Base-by-base conservation (phyloP, 1,284 basidiomycete genomes). In the Amylostereum areolatum region DNA sequence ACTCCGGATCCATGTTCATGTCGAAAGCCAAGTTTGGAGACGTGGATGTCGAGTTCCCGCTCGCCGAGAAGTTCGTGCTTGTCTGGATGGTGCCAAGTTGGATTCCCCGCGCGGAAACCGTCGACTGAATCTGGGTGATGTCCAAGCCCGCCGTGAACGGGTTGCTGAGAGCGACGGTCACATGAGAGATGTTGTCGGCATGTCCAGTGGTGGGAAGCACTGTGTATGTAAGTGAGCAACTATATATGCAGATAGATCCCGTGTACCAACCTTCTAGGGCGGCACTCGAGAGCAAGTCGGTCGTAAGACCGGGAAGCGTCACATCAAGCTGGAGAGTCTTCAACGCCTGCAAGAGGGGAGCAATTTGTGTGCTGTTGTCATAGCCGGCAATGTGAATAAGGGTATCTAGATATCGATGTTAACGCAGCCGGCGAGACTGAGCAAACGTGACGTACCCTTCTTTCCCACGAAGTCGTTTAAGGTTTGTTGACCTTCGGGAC, bases 1-100 rank as follows among this genome's bases (percentile, higher is more conserved):
- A 69, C n/a, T 78, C 65, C 25, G 85, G 87, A 56, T 87, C 82
- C 53, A 85, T 75, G 62, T 89, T 89, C 73, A 90, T 74, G 57
- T 79, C 67, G 42, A 91, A 66, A 48, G 80, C 66, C 50, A 90
- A 65, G 5, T 62, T 61, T 3, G 87, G 85, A 9, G 84, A 87
- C 32, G 70, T 66, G 2, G 79, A 83, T 3, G 73, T 77, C 4
- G 72, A 64, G 50, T 81, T 80, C 11, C 83, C 81, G 5, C 70
- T 59, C 0, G 78, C 72, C 9, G 62, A 60, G 58, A 89, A 87
- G 54, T 76, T 71, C 0, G 77, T 79, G 8, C 67, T 58, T 10
- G 77, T 74, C 50, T 78, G 69, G 56, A 91, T 89, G 28, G 72
- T 74, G 2, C 87, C 89, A 29, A 91, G 72, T 37, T 65, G 65